These are phyloP conservation scores for Alnus rubra DNA, from an alignment of 306 rosid species.

Conservation along the genomic window DNA sequence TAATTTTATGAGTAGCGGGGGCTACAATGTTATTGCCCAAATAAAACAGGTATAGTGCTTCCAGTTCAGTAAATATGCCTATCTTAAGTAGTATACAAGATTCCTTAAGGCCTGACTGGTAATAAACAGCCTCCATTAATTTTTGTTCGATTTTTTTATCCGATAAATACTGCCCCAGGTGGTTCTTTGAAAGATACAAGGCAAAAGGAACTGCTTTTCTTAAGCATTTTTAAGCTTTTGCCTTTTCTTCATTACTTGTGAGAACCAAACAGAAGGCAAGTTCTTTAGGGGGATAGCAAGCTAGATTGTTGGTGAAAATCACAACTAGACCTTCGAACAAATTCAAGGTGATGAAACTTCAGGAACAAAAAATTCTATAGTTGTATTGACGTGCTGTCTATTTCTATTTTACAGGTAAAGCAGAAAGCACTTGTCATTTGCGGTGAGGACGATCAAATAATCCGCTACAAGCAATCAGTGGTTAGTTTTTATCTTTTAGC, in stretches of 20 bases:
- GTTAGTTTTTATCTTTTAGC: conserved; percentile 36
- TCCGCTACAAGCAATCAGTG: conserved; percentile 50
- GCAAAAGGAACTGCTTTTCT: not conserved
- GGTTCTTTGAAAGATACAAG: not conserved
- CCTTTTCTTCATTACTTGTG: not conserved
- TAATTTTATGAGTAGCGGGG: conserved; percentile 51
- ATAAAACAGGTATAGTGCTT: conserved; percentile 42
- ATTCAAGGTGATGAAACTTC: not conserved
- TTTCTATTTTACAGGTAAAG: conserved; percentile 40
- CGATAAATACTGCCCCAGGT: not conserved
- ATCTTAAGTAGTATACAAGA: not conserved
- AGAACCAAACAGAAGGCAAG: not conserved
- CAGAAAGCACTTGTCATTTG: conserved; percentile 51
- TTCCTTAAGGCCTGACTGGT: not conserved
- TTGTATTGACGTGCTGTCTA: not conserved
- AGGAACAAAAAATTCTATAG: not conserved
- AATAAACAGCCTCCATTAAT: not conserved
- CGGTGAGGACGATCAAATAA: conserved; percentile 46
- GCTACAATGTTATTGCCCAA: conserved; percentile 46
- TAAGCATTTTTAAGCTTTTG: not conserved
- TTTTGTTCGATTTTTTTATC: not conserved
- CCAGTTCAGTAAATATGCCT: not conserved
- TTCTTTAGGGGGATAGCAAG: not conserved
- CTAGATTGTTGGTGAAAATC: not conserved
- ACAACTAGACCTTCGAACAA: not conserved